Evolutionary conservation across 495 filamentous ascomycete species (phyloP), one percentile per base, ranked within the genome.

Genomic region (Wilcoxina mikolae): DNA sequence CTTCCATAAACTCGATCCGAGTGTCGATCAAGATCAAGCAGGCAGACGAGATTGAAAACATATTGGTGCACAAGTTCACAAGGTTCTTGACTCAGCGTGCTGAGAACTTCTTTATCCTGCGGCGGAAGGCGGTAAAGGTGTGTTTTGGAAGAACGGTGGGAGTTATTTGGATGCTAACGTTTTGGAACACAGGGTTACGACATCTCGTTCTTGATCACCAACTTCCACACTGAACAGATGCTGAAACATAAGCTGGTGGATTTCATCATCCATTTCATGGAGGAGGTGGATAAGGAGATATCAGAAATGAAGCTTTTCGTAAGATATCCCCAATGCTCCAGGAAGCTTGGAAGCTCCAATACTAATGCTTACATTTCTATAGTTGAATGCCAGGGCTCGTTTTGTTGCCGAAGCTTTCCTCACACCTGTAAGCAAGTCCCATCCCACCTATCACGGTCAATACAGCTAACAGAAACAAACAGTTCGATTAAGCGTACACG

Each of bases 261-360:
- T 65, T 98, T 98, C 64, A 91, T 96, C 56, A 94, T 99, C 56
- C 82, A 95, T 59, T 96, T 95, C 67, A 95, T 96, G 89, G 90
- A 96, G 71, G 93, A 99, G 65, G 91, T 96, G 26, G 91, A 96
- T 65, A 96, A 96, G 73, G 93, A 99, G 69, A 96, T 96, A 50
- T 96, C 90, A 1, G 93, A 96, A 70, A 95, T 96, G 91, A 99
- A 99, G 78, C 79, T 99, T 57, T 99, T 96, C 70, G 90, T 96
- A 79, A 48, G 86, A 75, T 20, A 20, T 48, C 33, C 44, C 23
- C 49, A 5, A n/a, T n/a, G 54, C 35, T 58, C 31, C n/a, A 2
- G 5, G 23, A 39, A n/a, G n/a, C n/a, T n/a, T n/a, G n/a, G 28
- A 20, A n/a, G 2, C 11, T 24, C 22, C 2, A 1, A 22, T 15